Conservation (phyloP, 495 filamentous ascomycete species). For the Daldinia vernicosa region DNA sequence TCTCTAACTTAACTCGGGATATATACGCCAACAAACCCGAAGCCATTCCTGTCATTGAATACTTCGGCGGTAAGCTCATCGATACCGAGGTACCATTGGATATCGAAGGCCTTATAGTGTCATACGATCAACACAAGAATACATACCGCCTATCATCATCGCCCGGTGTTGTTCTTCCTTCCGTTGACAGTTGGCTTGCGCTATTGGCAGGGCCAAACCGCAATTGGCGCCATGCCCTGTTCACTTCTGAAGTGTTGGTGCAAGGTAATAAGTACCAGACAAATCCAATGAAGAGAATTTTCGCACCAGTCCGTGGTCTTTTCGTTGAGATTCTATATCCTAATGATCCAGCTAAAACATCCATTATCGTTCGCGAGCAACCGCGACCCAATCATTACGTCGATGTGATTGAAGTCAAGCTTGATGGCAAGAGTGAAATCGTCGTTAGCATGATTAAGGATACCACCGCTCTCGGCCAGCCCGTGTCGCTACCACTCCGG, state of each 20-base stretch:
- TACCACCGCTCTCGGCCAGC: constrained; percentile 79
- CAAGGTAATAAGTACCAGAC: constrained; percentile 97
- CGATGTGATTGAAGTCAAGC: constrained; percentile 84
- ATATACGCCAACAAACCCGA: constrained; percentile 77
- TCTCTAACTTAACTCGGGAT: constrained; percentile 78
- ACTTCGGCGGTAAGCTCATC: constrained; percentile 87
- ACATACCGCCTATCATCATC: constrained; percentile 81
- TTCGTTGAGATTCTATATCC: constrained; percentile 87
- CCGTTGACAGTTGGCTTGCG: constrained; percentile 80
- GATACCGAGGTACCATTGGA: constrained; percentile 69
- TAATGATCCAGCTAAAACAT: constrained; percentile 78
- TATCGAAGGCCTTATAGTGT: constrained; percentile 82
- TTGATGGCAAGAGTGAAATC: constrained; percentile 80
- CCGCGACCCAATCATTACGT: constrained; percentile 70
- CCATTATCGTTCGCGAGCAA: constrained; percentile 78
- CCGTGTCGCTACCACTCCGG: constrained; percentile 79
- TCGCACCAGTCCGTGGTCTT: constrained; percentile 83
- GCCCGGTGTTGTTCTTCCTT: constrained; percentile 73
- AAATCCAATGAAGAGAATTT: constrained; percentile 91
- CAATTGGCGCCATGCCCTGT: constrained; percentile 97
- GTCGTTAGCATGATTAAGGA: constrained; percentile 87
- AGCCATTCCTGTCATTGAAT: constrained; percentile 85
- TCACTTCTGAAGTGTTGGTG: constrained; percentile 91
- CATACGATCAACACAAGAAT: constrained; percentile 75
- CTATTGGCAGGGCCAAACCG: constrained; percentile 85